phyloP scores from a whole-genome alignment of 2,329 filamentous ascomycete species.

The Furcasterigmium furcatum region DNA sequence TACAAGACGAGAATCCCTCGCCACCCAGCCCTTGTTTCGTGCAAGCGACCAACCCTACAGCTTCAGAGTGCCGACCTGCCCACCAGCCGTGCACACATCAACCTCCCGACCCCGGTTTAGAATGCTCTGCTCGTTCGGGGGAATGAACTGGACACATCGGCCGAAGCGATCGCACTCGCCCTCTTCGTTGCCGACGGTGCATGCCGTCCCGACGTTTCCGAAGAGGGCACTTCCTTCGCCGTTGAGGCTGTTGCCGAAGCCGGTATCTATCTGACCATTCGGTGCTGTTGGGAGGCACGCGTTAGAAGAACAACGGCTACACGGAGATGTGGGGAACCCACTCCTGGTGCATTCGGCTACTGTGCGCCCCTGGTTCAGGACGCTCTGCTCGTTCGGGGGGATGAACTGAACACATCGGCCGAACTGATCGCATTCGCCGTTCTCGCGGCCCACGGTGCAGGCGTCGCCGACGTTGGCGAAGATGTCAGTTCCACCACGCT shows the following conservation, averaged over 20 bases:
- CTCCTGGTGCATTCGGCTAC: not conserved
- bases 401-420: not conserved
- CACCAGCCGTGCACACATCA: conserved; percentile 6
- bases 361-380: not conserved
- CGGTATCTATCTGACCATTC: not conserved
- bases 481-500: not conserved
- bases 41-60: too few relatives aligned
- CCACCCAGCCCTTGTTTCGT: too few relatives aligned
- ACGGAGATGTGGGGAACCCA: not conserved
- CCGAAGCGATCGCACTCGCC: conserved; percentile 9
- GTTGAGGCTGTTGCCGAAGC: conserved; percentile 4
- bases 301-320: not conserved
- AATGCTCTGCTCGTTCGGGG: conserved; percentile 5
- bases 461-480: conserved; percentile 7
- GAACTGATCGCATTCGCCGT: conserved; percentile 2
- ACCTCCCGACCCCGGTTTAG: conserved; percentile 7
- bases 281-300: too few relatives aligned
- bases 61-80: conserved; percentile 7
- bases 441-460: conserved; percentile 5
- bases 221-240: conserved; percentile 8
- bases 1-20: too few relatives aligned
- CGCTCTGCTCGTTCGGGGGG: conserved; percentile 1
- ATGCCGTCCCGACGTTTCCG: conserved; percentile 5
- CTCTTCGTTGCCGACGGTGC: conserved; percentile 5
- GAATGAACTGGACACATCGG: conserved; percentile 4